Conservation (phyloP, 805 yeast genomes). For the Ogataea chonburiensis region DNA sequence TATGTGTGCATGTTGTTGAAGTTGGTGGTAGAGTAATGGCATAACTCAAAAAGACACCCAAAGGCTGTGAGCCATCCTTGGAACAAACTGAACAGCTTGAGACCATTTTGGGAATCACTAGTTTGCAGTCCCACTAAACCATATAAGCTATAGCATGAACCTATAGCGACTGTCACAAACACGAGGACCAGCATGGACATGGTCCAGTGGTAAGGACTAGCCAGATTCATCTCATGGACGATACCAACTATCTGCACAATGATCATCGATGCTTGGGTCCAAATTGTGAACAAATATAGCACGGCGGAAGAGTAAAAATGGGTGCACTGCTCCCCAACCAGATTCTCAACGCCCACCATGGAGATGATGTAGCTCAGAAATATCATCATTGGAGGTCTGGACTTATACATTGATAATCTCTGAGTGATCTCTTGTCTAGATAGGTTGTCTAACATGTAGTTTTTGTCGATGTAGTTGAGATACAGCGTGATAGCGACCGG, state of each 20-base stretch:
- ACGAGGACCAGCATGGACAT: conserved; percentile 8
- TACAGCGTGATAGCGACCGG: conserved; percentile 13
- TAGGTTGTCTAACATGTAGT: conserved; percentile 11
- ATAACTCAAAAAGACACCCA: conserved; percentile 26
- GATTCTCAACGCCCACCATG: conserved; percentile 16
- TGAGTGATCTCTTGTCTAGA: conserved; percentile 8
- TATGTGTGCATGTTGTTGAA: conserved; percentile 19
- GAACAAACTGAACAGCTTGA: conserved; percentile 12
- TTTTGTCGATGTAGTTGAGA: conserved; percentile 16
- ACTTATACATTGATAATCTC: conserved; percentile 12
- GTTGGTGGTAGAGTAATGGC: conserved; percentile 24
- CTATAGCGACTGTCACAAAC: conserved; percentile 7
- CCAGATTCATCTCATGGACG: conserved; percentile 11
- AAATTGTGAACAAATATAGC: conserved; percentile 13
- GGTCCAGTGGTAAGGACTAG: conserved; percentile 14
- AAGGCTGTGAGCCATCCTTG: conserved; percentile 23
- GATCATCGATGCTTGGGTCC: conserved; percentile 19
- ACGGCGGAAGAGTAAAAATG: conserved; percentile 11
- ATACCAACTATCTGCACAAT: conserved; percentile 14
- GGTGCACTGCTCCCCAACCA: conserved; percentile 7
- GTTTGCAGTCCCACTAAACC: not conserved
- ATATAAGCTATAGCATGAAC: conserved; percentile 11
- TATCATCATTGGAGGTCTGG: conserved; percentile 12
- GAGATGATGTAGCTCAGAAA: conserved; percentile 16
- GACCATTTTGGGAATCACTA: conserved; percentile 11